Percentiles rank a stretch among this genome's conserved stretches.
Evolutionary conservation across 805 yeast genomes (phyloP).

Genomic region (Ogataea dorogensis): DNA sequence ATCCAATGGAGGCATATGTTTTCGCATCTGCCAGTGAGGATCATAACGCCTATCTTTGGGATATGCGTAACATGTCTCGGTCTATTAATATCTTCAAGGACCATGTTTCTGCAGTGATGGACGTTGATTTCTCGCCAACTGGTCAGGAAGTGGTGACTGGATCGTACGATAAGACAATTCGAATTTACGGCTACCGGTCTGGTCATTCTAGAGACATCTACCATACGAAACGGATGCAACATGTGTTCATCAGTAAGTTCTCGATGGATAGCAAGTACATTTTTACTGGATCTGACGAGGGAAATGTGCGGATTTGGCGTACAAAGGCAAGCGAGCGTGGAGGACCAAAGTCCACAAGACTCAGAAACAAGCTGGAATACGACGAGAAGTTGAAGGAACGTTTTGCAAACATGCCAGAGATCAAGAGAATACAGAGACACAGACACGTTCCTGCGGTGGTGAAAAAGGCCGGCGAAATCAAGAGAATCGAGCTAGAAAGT

Average conservation of each 20-base stretch:
- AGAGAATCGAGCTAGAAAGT: conserved; percentile 67
- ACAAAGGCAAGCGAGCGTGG: conserved; percentile 81
- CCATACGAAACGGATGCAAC: conserved; percentile 97
- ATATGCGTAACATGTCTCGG: conserved; percentile 86
- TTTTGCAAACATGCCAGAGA: conserved; percentile 95
- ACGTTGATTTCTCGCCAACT: conserved; percentile 92
- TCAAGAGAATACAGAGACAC: conserved; percentile 83
- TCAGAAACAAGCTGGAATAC: conserved; percentile 82
- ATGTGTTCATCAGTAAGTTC: conserved; percentile 78
- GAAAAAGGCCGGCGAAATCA: conserved; percentile 87
- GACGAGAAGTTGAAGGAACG: conserved; percentile 89
- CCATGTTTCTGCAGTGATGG: conserved; percentile 94
- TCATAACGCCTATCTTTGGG: conserved; percentile 92
- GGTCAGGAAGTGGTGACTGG: conserved; percentile 96
- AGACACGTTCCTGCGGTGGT: conserved; percentile 87
- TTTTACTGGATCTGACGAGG: conserved; percentile 91
- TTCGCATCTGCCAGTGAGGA: conserved; percentile 93
- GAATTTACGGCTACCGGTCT: conserved; percentile 64
- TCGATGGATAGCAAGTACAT: conserved; percentile 89
- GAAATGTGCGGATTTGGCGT: conserved; percentile 93
- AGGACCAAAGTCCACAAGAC: conserved; percentile 73
- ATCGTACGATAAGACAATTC: conserved; percentile 88
- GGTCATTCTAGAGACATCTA: conserved; percentile 96
- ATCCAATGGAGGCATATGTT: conserved; percentile 95
- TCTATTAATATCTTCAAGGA: conserved; percentile 87